Base-by-base conservation (phyloP, 2,329 filamentous ascomycete species). In the Cladosporium sp. region DNA sequence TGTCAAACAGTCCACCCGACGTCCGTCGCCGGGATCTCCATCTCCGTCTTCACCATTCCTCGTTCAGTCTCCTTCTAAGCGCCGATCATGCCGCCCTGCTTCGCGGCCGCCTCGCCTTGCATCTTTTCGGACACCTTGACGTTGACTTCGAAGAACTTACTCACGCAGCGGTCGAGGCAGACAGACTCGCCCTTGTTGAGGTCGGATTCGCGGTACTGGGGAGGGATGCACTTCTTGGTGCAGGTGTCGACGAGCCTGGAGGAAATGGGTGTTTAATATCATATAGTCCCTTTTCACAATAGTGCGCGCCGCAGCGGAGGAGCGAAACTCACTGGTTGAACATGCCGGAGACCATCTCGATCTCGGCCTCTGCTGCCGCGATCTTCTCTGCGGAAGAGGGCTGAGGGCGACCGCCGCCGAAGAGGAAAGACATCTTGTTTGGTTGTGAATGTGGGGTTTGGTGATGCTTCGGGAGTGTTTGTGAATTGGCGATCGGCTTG, bases 171-270 rank as follows among this genome's bases (percentile, higher is more conserved):
- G 77, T 98, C 93, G 63, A 98, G 84, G 77, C 95, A 98, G 64
- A 98, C 93, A 63, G 87, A 90, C 76, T 98, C 93, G 79, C 91
- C 95, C 78, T 98, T 98, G 83, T 96, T 95, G 67, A 98, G 84
- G 65, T 98, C 92, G 71, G 82, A 84, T 77, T 98, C 93, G 71
- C 90, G 89, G 83, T 97, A 98, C 66, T 92, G 84, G 67, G 77
- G 79, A 58, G 92, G 92, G 63, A 98, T 82, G 76, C 93, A 98
- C 79, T 98, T 98, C 70, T 86, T 84, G 62, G 87, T 84, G 82
- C 93, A 98, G 58, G 89, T 87, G 73, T 89, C 84, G 66, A 89
- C 85, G 59, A 97, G 82, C 62, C 66, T 69, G 48, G 16, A 3
- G 22, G 19, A 13, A 31, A 9, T n/a, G 42, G 37, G n/a, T 49